Evolutionary conservation across 1,139 yeast species (phyloP).

Genomic region (Komagataea norvegica): DNA sequence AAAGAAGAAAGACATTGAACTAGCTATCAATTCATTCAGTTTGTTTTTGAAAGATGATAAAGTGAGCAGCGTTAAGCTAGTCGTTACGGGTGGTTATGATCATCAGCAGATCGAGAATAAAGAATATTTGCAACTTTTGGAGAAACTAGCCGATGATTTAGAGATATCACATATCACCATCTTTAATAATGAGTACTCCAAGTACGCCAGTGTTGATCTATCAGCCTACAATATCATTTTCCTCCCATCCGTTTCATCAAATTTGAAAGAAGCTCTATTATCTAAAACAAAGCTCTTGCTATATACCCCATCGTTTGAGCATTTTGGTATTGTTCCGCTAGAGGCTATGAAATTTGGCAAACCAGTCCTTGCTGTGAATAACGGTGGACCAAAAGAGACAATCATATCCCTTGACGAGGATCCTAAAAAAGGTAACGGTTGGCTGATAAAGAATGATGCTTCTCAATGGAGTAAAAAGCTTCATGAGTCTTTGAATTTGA

Average conservation of each 20-base stretch:
- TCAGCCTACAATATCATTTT: constrained; percentile 52
- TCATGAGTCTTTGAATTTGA: constrained; percentile 36
- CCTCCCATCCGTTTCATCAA: constrained; percentile 71
- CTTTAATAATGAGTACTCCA: constrained; percentile 35
- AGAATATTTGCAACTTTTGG: constrained; percentile 60
- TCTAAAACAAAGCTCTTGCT: constrained; percentile 54
- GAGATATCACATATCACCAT: constrained; percentile 45
- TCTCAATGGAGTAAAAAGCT: constrained; percentile 63
- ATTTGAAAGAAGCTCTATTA: constrained; percentile 61
- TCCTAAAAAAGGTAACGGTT: constrained; percentile 66
- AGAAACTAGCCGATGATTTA: constrained; percentile 42
- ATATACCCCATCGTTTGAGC: constrained; percentile 90
- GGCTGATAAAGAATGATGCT: constrained; percentile 53
- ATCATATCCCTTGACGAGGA: constrained; percentile 43
- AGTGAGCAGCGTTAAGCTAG: constrained; percentile 38
- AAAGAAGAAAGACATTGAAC: constrained; percentile 71
- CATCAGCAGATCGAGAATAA: constrained; percentile 70
- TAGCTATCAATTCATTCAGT: constrained; percentile 69
- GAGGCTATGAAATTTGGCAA: constrained; percentile 86
- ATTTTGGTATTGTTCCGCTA: constrained; percentile 95
- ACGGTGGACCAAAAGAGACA: constrained; percentile 93
- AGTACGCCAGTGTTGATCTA: constrained; percentile 31
- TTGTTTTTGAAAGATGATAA: constrained; percentile 27
- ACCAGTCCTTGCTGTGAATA: constrained; percentile 80
- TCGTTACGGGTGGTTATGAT: constrained; percentile 94